Evolutionary conservation across 2,329 filamentous ascomycete genomes (phyloP).

Genomic region (Alternaria sp.): DNA sequence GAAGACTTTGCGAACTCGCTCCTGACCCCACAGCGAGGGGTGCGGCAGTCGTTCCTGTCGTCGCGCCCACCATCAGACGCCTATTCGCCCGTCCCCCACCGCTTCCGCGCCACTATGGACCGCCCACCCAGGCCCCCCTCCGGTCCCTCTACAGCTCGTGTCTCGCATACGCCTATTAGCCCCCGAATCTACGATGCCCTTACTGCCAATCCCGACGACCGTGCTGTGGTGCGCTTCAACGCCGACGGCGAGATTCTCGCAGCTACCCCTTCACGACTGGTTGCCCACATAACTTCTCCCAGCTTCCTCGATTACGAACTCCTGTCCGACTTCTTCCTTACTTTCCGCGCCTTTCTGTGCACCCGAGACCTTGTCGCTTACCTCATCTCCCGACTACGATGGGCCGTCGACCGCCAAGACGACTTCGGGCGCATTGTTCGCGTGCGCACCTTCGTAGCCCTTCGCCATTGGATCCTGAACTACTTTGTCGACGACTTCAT

Average conservation of each 20-base stretch:
- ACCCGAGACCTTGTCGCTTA: slow-evolving; percentile 79
- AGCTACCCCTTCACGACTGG: slow-evolving; percentile 86
- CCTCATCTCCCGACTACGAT: slow-evolving; percentile 82
- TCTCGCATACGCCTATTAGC: slow-evolving; percentile 50
- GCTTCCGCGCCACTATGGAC: slow-evolving; percentile 50
- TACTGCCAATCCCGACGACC: slow-evolving; percentile 82
- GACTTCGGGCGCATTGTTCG: slow-evolving; percentile 93
- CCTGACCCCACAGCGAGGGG: slow-evolving; percentile 54
- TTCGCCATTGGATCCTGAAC: slow-evolving; percentile 97
- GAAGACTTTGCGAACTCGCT: slow-evolving; percentile 74
- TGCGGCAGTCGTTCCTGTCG: slow-evolving; percentile 46
- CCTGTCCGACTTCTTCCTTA: slow-evolving; percentile 96
- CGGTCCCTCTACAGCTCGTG: slow-evolving; percentile 46
- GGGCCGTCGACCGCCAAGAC: slow-evolving; percentile 82
- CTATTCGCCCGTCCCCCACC: slow-evolving; percentile 46
- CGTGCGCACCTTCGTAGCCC: slow-evolving; percentile 91
- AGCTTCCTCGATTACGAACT: slow-evolving; percentile 96
- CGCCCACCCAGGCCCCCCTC: slow-evolving; percentile 45
- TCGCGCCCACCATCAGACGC: slow-evolving; percentile 51
- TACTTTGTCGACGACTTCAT: slow-evolving; percentile 97
- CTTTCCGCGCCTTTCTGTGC: slow-evolving; percentile 86
- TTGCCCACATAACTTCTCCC: slow-evolving; percentile 95
- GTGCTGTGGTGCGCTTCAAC: slow-evolving; percentile 82
- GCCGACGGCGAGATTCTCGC: slow-evolving; percentile 79
- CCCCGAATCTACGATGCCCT: slow-evolving; percentile 84